Percentiles rank a stretch among this genome's conserved stretches.
phyloP scores from a whole-genome alignment of 2,329 filamentous ascomycete genomes.

The Cryoendolithus antarcticus region DNA sequence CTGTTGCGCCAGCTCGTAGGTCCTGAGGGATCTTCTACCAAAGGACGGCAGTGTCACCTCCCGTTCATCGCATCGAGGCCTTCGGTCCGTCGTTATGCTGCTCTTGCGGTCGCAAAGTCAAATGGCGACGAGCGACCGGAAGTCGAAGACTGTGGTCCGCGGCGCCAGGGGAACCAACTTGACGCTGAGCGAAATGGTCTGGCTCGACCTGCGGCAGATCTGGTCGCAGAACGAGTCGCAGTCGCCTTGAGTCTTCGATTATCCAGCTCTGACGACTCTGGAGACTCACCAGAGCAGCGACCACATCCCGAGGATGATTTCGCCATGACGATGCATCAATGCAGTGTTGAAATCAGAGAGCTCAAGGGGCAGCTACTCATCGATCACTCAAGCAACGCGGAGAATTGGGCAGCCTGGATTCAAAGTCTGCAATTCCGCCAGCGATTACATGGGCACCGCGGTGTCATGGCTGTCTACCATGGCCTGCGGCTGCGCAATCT shows the following conservation, averaged over 20 bases:
- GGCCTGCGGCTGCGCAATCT: constrained; percentile 25
- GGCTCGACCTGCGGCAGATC: background rate
- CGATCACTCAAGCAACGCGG: constrained; percentile 16
- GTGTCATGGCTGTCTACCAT: constrained; percentile 33
- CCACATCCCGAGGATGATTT: background rate
- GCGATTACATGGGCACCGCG: constrained; percentile 28
- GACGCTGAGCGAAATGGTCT: background rate
- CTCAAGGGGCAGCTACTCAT: constrained; percentile 16
- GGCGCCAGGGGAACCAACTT: too few relatives aligned
- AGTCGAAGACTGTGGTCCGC: too few relatives aligned
- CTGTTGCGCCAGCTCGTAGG: constrained; percentile 6
- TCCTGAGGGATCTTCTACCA: background rate
- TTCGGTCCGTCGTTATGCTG: background rate
- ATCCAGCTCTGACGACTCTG: background rate
- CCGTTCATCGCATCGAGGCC: background rate
- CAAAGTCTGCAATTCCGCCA: constrained; percentile 29
- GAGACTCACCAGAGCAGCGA: background rate
- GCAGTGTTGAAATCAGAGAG: background rate
- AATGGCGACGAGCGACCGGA: background rate
- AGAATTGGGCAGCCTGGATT: constrained; percentile 28
- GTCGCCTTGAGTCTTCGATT: constrained; percentile 1
- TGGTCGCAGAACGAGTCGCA: constrained; percentile 3
- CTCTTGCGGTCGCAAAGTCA: background rate
- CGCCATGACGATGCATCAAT: background rate
- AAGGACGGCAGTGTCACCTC: too few relatives aligned